phyloP scores from a whole-genome alignment of 352 stramenopile genomes.

The Globisporangium nunn region DNA sequence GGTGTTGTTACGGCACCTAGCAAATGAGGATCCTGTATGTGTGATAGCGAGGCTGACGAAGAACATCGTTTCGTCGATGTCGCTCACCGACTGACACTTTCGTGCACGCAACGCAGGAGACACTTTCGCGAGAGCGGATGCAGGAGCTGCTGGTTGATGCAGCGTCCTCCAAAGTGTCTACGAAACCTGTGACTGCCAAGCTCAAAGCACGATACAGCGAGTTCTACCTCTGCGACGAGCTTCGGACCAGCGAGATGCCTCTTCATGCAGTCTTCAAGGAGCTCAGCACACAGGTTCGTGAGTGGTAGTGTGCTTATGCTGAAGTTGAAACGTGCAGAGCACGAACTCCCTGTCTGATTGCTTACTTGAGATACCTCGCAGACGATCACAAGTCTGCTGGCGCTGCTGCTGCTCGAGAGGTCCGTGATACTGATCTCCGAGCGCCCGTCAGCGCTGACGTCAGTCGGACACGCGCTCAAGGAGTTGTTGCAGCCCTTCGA shows the following conservation, averaged over 20 bases:
- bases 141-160: slow-evolving; percentile 1
- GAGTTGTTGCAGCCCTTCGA: slow-evolving; percentile 47
- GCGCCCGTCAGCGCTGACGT: slow-evolving; percentile 25
- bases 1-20: slow-evolving; percentile 22
- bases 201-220: slow-evolving; percentile 26
- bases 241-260: slow-evolving; percentile 14
- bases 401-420: slow-evolving; percentile 36
- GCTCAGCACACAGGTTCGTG: slow-evolving; percentile 43
- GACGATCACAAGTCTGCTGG: slow-evolving; percentile 43
- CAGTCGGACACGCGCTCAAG: slow-evolving; percentile 29
- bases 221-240: slow-evolving; percentile 26
- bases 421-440: slow-evolving; percentile 56
- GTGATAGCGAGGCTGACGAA: too few species aligned
- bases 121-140: slow-evolving; percentile 6
- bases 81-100: too few species aligned
- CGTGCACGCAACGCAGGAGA: background rate
- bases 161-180: background rate
- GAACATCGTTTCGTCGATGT: too few species aligned
- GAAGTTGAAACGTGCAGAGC: background rate
- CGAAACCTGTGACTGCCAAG: background rate
- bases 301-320: background rate
- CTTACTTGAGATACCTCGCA: slow-evolving; percentile 12
- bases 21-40: slow-evolving; percentile 4
- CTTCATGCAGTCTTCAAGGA: slow-evolving; percentile 41
- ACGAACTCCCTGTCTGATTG: too few species aligned